phyloP scores from a whole-genome alignment of 2,329 filamentous ascomycete genomes.

The Conoideocrella luteorostrata region DNA sequence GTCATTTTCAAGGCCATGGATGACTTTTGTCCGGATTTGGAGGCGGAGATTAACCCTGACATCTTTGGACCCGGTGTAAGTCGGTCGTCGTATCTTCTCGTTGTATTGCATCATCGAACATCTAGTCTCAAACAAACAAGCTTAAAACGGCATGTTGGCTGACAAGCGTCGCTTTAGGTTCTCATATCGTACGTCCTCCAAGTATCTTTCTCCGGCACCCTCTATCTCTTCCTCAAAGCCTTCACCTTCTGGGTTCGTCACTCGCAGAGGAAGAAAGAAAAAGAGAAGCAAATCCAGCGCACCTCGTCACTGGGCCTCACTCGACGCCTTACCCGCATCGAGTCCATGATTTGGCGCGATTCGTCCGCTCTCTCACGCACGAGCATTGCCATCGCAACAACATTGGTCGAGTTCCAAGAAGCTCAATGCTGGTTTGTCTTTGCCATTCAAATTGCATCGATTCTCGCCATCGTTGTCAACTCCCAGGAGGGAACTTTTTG shows the following conservation, averaged over 20 bases:
- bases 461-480: conserved; percentile 34
- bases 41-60: conserved; percentile 31
- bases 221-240: conserved; percentile 28
- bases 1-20: conserved; percentile 28
- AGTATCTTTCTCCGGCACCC: conserved; percentile 26
- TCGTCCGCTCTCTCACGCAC: conserved; percentile 29
- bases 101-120: neutral
- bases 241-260: conserved; percentile 29
- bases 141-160: too few relatives aligned
- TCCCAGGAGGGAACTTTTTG: conserved; percentile 33
- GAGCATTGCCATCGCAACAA: conserved; percentile 32
- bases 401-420: conserved; percentile 34
- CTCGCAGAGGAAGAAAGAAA: conserved; percentile 19
- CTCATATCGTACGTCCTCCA: conserved; percentile 33
- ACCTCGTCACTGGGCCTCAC: conserved; percentile 13
- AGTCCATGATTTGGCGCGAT: conserved; percentile 31
- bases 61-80: conserved; percentile 33
- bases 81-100: neutral
- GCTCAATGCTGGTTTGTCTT: conserved; percentile 34
- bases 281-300: neutral
- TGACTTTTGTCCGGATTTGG: conserved; percentile 28
- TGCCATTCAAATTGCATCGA: conserved; percentile 32
- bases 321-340: conserved; percentile 27
- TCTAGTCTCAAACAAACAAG: too few relatives aligned
- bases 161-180: conserved; percentile 20